Percentiles rank a stretch among this genome's conserved stretches.
Conservation (phyloP, 768 basidiomycete genomes). For the Tricholoma furcatifolium region DNA sequence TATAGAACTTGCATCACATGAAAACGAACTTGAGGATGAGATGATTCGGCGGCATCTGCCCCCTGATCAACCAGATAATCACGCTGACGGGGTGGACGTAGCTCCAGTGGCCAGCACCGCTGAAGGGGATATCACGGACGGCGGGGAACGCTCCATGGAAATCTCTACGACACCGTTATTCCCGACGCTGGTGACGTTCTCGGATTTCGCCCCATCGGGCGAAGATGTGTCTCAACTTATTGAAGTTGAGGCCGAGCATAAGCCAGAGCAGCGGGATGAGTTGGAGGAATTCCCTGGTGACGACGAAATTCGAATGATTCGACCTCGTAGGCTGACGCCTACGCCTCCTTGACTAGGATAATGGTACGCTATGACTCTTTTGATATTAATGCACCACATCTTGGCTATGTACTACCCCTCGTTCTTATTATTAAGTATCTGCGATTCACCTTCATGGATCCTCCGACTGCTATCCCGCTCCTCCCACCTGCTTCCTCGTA, state of each 20-base stretch:
- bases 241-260: neutral
- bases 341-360: neutral
- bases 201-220: neutral
- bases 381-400: no score
- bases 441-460: no score
- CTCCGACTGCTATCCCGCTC: no score
- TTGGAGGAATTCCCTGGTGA: neutral
- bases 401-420: no score
- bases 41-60: neutral
- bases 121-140: slow-evolving; percentile 8
- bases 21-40: neutral
- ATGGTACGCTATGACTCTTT: no score
- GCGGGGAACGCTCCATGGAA: slow-evolving; percentile 19
- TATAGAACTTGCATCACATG: neutral
- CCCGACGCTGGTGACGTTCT: slow-evolving; percentile 2
- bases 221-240: neutral
- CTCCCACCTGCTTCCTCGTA: no score
- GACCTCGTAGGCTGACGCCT: neutral
- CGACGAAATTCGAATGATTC: slow-evolving; percentile 9
- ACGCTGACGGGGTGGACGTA: neutral
- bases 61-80: neutral
- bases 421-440: no score
- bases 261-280: neutral
- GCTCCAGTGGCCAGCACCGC: neutral
- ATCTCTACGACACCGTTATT: slow-evolving; percentile 14